These are phyloP conservation scores for Chaetomium strumarium DNA, from an alignment of 2,329 filamentous ascomycete genomes.

Conservation along the genomic window DNA sequence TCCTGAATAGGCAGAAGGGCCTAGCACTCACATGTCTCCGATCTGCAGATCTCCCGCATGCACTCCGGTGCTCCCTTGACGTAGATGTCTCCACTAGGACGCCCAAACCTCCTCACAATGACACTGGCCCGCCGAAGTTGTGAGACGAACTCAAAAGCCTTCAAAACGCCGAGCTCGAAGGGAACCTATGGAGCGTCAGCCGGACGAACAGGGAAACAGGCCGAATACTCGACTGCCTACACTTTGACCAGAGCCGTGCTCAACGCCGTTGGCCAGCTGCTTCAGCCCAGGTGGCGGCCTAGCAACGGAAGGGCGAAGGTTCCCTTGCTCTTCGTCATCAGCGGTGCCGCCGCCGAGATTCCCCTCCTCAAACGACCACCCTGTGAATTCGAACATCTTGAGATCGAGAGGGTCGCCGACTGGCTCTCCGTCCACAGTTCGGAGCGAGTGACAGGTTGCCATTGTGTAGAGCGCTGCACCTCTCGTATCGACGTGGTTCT, in stretches of 20 bases:
- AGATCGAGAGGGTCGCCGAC: conserved; percentile 91
- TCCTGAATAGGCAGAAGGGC: background rate
- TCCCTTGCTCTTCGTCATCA: conserved; percentile 68
- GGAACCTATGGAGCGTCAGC: conserved; percentile 37
- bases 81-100: conserved; percentile 77
- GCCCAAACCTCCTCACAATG: conserved; percentile 80
- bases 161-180: conserved; percentile 84
- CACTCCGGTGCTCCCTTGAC: conserved; percentile 96
- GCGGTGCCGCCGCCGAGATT: conserved; percentile 58
- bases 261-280: conserved; percentile 43
- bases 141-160: conserved; percentile 90
- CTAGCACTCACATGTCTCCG: conserved; percentile 64
- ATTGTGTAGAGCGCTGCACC: conserved; percentile 79
- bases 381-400: conserved; percentile 98
- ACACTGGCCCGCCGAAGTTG: conserved; percentile 89
- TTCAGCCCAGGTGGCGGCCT: conserved; percentile 61
- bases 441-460: conserved; percentile 93
- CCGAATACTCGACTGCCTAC: conserved; percentile 22
- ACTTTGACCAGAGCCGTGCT: conserved; percentile 32
- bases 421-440: conserved; percentile 79
- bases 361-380: conserved; percentile 88
- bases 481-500: conserved; percentile 31
- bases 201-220: too few species aligned
- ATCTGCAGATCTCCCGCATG: conserved; percentile 86
- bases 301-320: conserved; percentile 81